Conservation (phyloP, 805 yeast genomes). For the Nakazawaea holstii region DNA sequence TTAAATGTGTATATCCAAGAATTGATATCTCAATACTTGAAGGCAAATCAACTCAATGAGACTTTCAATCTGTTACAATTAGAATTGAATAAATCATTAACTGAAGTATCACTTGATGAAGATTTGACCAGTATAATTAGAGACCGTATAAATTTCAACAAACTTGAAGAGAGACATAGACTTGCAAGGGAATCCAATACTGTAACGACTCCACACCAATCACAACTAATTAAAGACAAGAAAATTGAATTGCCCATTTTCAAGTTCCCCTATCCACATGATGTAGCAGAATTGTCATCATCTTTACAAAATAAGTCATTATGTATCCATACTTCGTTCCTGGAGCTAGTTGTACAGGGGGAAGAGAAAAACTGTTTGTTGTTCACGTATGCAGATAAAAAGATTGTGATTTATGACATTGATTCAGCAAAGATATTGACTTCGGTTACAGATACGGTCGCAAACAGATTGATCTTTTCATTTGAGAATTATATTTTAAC, state of each 20-base stretch:
- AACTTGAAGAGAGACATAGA: constrained; percentile 11
- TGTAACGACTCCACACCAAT: constrained; percentile 20
- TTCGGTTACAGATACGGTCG: constrained; percentile 16
- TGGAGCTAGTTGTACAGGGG: constrained; percentile 11
- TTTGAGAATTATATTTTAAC: constrained; percentile 19
- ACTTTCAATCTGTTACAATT: constrained; percentile 45
- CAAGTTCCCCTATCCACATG: constrained; percentile 18
- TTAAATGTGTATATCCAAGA: constrained; percentile 23
- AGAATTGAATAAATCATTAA: constrained; percentile 35
- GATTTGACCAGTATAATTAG: constrained; percentile 28
- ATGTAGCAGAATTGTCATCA: constrained; percentile 7
- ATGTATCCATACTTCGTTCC: constrained; percentile 18
- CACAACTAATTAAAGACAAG: constrained; percentile 16
- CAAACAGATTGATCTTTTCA: constrained; percentile 17
- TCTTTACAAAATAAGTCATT: constrained; percentile 12
- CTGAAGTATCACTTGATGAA: constrained; percentile 24
- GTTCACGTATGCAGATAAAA: constrained; percentile 23
- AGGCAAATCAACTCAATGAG: constrained; percentile 36
- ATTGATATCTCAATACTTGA: constrained; percentile 57
- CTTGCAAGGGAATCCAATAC: background rate
- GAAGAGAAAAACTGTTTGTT: constrained; percentile 14
- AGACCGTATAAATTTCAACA: constrained; percentile 26
- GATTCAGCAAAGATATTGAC: constrained; percentile 12
- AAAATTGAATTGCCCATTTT: constrained; percentile 19
- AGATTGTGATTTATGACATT: constrained; percentile 21